These are phyloP conservation scores for Agrocybe chaxingu DNA, from an alignment of 768 basidiomycete genomes.

Conservation along the genomic window DNA sequence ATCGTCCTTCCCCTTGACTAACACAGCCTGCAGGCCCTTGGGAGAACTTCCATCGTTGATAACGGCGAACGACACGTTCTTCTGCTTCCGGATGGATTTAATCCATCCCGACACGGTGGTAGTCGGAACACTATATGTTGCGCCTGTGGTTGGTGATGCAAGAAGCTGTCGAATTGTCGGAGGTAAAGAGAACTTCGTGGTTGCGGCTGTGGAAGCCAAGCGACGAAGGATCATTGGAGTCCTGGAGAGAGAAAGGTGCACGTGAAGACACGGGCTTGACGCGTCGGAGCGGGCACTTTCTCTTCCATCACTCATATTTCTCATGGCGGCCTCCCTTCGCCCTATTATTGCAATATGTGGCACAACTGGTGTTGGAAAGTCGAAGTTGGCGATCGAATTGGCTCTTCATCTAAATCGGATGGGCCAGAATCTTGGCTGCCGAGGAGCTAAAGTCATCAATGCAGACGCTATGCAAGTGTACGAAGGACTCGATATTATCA, in stretches of 20 bases:
- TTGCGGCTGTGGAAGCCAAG: slow-evolving; percentile 16
- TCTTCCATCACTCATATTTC: too few species aligned
- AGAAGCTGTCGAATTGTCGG: slow-evolving; percentile 30
- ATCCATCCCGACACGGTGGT: slow-evolving; percentile 78
- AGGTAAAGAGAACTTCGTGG: slow-evolving; percentile 21
- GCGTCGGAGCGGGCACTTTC: too few species aligned
- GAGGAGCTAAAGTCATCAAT: slow-evolving; percentile 79
- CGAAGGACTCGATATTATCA: slow-evolving; percentile 85
- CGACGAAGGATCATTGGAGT: slow-evolving; percentile 20
- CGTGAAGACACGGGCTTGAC: too few species aligned
- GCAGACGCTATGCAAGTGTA: slow-evolving; percentile 99
- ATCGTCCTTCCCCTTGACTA: slow-evolving; percentile 41
- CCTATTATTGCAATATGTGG: slow-evolving; percentile 87
- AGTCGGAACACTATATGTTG: neutral
- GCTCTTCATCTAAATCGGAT: slow-evolving; percentile 54
- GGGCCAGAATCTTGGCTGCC: slow-evolving; percentile 39
- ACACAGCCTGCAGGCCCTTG: slow-evolving; percentile 76
- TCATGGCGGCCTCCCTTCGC: slow-evolving; percentile 36
- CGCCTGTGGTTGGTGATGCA: slow-evolving; percentile 3
- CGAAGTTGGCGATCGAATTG: slow-evolving; percentile 85
- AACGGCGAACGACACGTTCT: slow-evolving; percentile 82
- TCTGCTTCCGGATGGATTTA: slow-evolving; percentile 81
- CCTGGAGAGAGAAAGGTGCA: neutral
- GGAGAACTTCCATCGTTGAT: slow-evolving; percentile 77
- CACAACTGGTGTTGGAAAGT: slow-evolving; percentile 96